Evolutionary conservation across 108 stramenopile species (phyloP), one percentile per base, ranked within the genome.

Genomic region (Fistulifera solaris): DNA sequence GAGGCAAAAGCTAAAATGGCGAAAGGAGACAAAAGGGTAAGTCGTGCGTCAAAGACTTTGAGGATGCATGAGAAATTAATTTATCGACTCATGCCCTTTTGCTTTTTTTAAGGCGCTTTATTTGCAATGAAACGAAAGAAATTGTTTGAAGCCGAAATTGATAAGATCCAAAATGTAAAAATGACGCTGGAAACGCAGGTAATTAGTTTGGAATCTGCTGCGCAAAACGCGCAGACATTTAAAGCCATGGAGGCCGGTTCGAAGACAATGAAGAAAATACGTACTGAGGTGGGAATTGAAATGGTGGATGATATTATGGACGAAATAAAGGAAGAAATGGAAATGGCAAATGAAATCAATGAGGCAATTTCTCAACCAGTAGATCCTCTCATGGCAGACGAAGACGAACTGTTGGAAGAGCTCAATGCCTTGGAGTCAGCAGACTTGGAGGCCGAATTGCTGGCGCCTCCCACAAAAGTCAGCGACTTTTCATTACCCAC

Each of bases 51-150:
- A 12, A 50, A 11, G 5, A 18, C 4, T 19, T 19, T 45, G 16
- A 6, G 44, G 4, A 45, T 45, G 44, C 11, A 6, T 45, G 6
- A 21, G 16, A 3, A 45, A 45, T 21, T 21, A 5, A 6, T 45
- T 45, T 11, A 45, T 4, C 7, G 4, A 19, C 44, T 19, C 44
- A 19, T 4, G 19, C 6, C 44, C 7, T 8, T 8, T 45, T 45
- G 21, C 11, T 45, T 19, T 45, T 4, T 19, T 21, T 45, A 11
- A 89, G 89, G 92, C 24, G 98, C 98, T 15, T 65, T 97, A 11
- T 96, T 92, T 64, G 84, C 89, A 55, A 81, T 98, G 57, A 98
- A 97, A 75, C 85, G 91, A 55, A 97, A 97, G 84, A 98, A 96
- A 60, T 69, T 97, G 46, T 96, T 92, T 64, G 96, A 98, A 58